These are phyloP conservation scores for Periconia sp. DNA, from an alignment of 2,329 filamentous ascomycete genomes.

Conservation along the genomic window DNA sequence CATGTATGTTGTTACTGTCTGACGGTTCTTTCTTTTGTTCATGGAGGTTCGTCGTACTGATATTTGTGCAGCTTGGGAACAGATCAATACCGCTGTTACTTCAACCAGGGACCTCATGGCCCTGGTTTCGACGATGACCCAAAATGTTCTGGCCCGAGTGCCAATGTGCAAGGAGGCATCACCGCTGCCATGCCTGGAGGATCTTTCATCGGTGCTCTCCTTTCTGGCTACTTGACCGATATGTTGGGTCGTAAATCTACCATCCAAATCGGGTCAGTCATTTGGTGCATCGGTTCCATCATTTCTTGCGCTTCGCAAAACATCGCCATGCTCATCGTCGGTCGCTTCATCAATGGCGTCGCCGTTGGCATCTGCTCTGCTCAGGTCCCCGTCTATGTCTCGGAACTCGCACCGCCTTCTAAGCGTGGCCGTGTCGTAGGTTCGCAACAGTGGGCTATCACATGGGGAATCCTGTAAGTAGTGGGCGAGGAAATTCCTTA, in stretches of 20 bases:
- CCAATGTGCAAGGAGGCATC: slow-evolving; percentile 66
- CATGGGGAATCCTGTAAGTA: slow-evolving; percentile 60
- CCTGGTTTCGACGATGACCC: slow-evolving; percentile 40
- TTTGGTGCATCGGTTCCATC: slow-evolving; percentile 62
- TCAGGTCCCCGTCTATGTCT: slow-evolving; percentile 69
- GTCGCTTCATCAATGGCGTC: slow-evolving; percentile 71
- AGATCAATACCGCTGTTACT: slow-evolving; percentile 70
- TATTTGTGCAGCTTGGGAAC: slow-evolving; percentile 58
- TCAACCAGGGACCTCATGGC: slow-evolving; percentile 56
- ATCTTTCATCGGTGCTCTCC: slow-evolving; percentile 66
- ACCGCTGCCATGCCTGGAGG: slow-evolving; percentile 72
- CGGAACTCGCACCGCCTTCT: slow-evolving; percentile 62
- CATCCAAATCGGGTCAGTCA: slow-evolving; percentile 55
- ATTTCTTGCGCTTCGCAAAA: slow-evolving; percentile 66
- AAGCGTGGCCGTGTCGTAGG: slow-evolving; percentile 68
- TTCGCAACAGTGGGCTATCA: slow-evolving; percentile 74
- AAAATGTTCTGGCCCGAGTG: slow-evolving; percentile 55
- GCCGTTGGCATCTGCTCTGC: slow-evolving; percentile 73
- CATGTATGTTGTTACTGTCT: slow-evolving; percentile 28
- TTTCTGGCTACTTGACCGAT: slow-evolving; percentile 63
- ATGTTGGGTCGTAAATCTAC: slow-evolving; percentile 55
- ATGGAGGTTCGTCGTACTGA: slow-evolving; percentile 20
- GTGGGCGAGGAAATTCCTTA: too few species aligned
- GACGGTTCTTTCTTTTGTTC: background rate
- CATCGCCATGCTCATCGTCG: slow-evolving; percentile 70